A percentile compares a stretch with the other conserved stretches of the same genome.
Conservation (phyloP, 2,329 filamentous ascomycete species). For the Onygena corvina region DNA sequence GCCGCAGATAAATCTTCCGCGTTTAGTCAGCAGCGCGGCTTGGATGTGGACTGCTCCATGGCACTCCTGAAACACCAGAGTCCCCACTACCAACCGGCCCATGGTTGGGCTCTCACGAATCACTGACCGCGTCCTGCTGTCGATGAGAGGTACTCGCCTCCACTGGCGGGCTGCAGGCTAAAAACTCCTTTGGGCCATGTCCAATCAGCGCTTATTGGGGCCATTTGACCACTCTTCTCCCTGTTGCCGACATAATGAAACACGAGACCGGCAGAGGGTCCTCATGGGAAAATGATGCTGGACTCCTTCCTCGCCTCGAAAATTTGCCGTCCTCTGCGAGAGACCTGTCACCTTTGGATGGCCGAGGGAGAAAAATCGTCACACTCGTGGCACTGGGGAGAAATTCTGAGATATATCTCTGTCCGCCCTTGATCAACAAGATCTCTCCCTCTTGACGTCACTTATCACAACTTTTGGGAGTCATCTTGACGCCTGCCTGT, state of each 20-base stretch:
- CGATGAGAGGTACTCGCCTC: background rate
- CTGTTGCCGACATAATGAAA: background rate
- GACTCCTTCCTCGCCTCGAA: too few relatives aligned
- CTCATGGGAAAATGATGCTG: background rate
- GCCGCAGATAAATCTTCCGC: background rate
- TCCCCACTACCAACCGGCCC: background rate
- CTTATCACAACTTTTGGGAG: background rate
- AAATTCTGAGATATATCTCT: background rate
- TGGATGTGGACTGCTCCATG: background rate
- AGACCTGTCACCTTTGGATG: background rate
- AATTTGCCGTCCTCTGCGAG: too few relatives aligned
- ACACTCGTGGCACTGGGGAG: too few relatives aligned
- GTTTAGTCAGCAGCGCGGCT: constrained; percentile 2
- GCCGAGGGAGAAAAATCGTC: background rate
- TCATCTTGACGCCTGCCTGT: constrained; percentile 1
- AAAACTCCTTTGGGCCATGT: background rate
- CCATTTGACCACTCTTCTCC: background rate
- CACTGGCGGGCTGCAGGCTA: background rate
- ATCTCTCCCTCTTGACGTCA: constrained; percentile 1
- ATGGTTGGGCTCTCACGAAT: constrained; percentile 2
- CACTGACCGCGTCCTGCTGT: background rate
- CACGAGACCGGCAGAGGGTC: background rate
- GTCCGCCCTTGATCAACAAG: background rate
- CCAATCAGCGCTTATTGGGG: background rate
- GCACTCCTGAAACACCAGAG: background rate